Evolutionary conservation across 1,284 basidiomycete genomes (phyloP), one percentile per base, ranked within the genome.

Genomic region (Ustilago sp.): DNA sequence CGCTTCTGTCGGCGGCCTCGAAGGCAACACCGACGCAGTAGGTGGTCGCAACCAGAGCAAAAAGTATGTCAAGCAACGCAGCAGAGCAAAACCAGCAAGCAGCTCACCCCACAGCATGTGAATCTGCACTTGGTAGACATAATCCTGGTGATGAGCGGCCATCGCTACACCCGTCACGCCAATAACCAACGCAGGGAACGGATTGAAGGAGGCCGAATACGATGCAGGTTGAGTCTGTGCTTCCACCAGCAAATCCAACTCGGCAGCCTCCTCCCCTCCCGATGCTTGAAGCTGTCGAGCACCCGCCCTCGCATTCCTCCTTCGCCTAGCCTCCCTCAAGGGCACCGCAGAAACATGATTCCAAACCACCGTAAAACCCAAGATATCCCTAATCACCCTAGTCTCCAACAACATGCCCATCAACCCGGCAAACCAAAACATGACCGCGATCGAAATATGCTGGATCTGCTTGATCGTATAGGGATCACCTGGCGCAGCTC

Each of bases 351-450:
- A 63, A 28, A 64, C 58, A 51, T 64, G 61, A 23, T 61, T 48
- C 45, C 58, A 73, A 1, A 76, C 79, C 12, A 81, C 67, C 12
- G 80, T 74, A 39, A 79, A 71, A 38, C 63, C 69, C 9, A 85
- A 62, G 43, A 85, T 70, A 45, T 80, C 59, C 31, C 80, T 71
- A 38, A 84, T 67, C 17, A 52, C 51, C 79, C 89, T 90, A 11
- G 92, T 93, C 87, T 98, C 95, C 67, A 98, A 90, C 15, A 92
- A 91, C 90, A 98, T 93, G 5, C 95, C 95, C 13, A 94, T 87
- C 3, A 94, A 88, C 4, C 95, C 95, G 11, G 93, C 94, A 81
- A 95, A 96, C 91, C 94, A 97, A 87, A 96, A 98, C 94, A 95
- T 96, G 80, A 91, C 86, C 9, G 95, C 95, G 72, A 98, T 98